These are phyloP conservation scores for Colletotrichum noveboracense DNA, from an alignment of 2,329 filamentous ascomycete genomes.

Conservation along the genomic window DNA sequence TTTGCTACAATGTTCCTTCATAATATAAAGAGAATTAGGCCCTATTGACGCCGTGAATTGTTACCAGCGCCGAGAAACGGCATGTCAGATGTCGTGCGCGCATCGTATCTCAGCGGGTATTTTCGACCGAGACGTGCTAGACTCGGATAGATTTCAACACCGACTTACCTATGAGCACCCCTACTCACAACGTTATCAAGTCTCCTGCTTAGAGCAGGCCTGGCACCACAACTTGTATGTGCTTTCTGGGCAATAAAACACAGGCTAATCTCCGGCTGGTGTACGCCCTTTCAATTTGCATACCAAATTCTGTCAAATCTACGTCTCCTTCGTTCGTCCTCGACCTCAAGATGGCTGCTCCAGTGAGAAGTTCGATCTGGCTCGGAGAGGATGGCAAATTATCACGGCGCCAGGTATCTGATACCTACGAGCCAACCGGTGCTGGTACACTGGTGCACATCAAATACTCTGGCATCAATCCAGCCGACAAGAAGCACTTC, in stretches of 20 bases:
- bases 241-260: no score
- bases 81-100: neutral
- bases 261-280: no score
- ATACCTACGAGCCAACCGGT: neutral
- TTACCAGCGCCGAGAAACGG: neutral
- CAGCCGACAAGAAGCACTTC: neutral
- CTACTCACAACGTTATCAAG: neutral
- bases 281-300: no score
- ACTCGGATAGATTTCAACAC: neutral
- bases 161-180: neutral
- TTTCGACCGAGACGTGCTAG: accelerated
- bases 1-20: no score
- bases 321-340: neutral
- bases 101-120: neutral
- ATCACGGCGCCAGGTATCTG: neutral
- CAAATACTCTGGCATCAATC: neutral
- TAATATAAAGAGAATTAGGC: neutral
- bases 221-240: neutral
- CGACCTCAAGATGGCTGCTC: neutral
- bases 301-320: accelerated
- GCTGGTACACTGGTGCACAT: neutral
- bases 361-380: neutral
- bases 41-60: neutral
- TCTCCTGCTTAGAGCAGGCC: neutral
- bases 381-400: neutral